A percentile compares a stretch with the other conserved stretches of the same genome.
phyloP scores from a whole-genome alignment of 257 asterid species.

The Phtheirospermum japonicum region DNA sequence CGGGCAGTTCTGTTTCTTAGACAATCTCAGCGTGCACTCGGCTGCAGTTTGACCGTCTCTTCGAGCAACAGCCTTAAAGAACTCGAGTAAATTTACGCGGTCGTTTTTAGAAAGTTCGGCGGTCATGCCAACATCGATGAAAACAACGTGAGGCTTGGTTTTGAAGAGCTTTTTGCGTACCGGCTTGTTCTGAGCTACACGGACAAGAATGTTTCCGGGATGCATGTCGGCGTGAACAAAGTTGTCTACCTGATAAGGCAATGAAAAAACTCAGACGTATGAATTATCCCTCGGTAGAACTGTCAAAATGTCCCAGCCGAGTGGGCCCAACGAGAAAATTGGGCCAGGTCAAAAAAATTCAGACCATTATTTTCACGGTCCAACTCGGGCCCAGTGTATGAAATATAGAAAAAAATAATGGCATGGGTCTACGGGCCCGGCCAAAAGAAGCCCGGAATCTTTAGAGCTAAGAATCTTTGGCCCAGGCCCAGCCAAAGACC shows the following conservation, averaged over 20 bases:
- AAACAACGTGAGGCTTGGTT: constrained; percentile 66
- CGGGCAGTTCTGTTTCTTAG: constrained; percentile 71
- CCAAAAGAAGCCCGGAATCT: too few species aligned
- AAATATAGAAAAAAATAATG: too few species aligned
- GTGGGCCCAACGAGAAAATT: too few species aligned
- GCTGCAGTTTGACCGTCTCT: constrained; percentile 75
- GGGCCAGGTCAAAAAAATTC: too few species aligned
- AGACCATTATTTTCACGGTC: too few species aligned
- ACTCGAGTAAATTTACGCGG: constrained; percentile 56
- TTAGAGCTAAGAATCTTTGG: too few species aligned
- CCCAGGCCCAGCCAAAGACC: too few species aligned
- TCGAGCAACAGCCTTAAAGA: constrained; percentile 68
- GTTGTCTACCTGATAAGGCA: constrained; percentile 60
- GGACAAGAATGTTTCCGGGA: constrained; percentile 83
- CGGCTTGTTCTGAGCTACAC: constrained; percentile 44
- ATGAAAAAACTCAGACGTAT: constrained; percentile 18
- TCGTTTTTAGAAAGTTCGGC: constrained; percentile 70
- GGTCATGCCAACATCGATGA: constrained; percentile 81
- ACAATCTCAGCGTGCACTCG: constrained; percentile 54
- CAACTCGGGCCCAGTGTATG: too few species aligned
- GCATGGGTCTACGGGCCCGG: too few species aligned
- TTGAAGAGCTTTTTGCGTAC: constrained; percentile 53
- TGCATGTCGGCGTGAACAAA: constrained; percentile 85
- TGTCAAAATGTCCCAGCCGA: too few species aligned
- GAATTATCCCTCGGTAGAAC: too few species aligned